phyloP scores from a whole-genome alignment of 768 basidiomycete species.

The Trametes punicea region DNA sequence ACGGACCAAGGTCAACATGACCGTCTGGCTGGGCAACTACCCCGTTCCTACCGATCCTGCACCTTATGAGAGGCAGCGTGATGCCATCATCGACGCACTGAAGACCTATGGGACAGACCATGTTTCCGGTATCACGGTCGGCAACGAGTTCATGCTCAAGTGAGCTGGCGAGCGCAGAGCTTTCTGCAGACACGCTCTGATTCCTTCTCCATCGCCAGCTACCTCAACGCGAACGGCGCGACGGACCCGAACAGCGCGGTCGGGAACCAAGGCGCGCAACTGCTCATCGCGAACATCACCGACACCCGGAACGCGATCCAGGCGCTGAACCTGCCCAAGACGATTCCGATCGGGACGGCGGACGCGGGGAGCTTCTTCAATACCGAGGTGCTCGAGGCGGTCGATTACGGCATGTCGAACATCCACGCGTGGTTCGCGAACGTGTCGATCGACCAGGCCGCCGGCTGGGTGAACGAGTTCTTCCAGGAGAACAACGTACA shows the following conservation, averaged over 20 bases:
- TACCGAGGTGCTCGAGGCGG: slow-evolving; percentile 53
- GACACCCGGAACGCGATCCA: slow-evolving; percentile 59
- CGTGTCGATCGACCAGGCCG: slow-evolving; percentile 59
- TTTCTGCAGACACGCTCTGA: not conserved
- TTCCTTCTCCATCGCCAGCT: slow-evolving; percentile 38
- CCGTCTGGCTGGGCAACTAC: slow-evolving; percentile 75
- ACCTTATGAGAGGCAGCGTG: slow-evolving; percentile 73
- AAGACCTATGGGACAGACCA: slow-evolving; percentile 73
- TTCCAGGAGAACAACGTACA: slow-evolving; percentile 66
- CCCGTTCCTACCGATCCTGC: slow-evolving; percentile 57
- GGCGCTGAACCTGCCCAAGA: slow-evolving; percentile 54
- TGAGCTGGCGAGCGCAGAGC: slow-evolving; percentile 29
- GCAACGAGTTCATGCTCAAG: slow-evolving; percentile 90
- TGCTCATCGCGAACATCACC: slow-evolving; percentile 62
- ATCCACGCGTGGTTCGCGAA: slow-evolving; percentile 96
- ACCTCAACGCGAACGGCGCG: slow-evolving; percentile 46
- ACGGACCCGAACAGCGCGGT: slow-evolving; percentile 53
- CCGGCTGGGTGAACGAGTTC: slow-evolving; percentile 80
- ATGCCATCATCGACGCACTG: slow-evolving; percentile 62
- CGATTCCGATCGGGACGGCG: slow-evolving; percentile 69
- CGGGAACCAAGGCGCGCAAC: slow-evolving; percentile 60
- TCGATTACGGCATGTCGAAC: slow-evolving; percentile 84
- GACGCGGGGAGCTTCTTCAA: slow-evolving; percentile 90
- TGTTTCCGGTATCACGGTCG: slow-evolving; percentile 82
- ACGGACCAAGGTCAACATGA: slow-evolving; percentile 84